phyloP scores from a whole-genome alignment of 371 early-diverging fungal species.

The Phascolomyces articulosus region DNA sequence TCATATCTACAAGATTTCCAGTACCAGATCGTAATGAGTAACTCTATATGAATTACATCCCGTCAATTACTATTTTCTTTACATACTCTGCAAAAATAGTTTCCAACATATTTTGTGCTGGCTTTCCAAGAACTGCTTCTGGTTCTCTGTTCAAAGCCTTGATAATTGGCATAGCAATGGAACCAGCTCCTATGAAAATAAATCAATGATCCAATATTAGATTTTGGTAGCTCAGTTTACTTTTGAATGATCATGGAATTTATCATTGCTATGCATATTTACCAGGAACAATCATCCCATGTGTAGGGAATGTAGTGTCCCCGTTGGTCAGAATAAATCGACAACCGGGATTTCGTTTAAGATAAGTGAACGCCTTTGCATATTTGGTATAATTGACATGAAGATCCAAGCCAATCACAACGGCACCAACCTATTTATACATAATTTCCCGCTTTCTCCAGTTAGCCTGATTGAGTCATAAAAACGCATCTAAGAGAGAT shows the following conservation, averaged over 20 bases:
- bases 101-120: slow-evolving; percentile 90
- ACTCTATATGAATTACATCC: no score
- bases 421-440: slow-evolving; percentile 74
- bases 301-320: slow-evolving; percentile 89
- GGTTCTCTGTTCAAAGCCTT: slow-evolving; percentile 77
- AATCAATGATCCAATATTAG: background rate
- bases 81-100: slow-evolving; percentile 76
- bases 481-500: background rate
- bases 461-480: background rate
- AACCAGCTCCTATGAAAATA: slow-evolving; percentile 78
- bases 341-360: slow-evolving; percentile 69
- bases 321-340: slow-evolving; percentile 94
- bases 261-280: no score
- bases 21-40: no score
- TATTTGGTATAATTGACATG: slow-evolving; percentile 89
- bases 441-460: background rate
- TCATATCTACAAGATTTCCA: slow-evolving; percentile 65
- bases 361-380: slow-evolving; percentile 87
- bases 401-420: slow-evolving; percentile 87
- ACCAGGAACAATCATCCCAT: slow-evolving; percentile 79
- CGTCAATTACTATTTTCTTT: background rate
- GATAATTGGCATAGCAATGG: slow-evolving; percentile 76
- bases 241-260: no score
- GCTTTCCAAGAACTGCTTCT: slow-evolving; percentile 88
- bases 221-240: no score